Evolutionary conservation across 2,329 filamentous ascomycete species (phyloP).

Genomic region (Colletotrichum melonis): DNA sequence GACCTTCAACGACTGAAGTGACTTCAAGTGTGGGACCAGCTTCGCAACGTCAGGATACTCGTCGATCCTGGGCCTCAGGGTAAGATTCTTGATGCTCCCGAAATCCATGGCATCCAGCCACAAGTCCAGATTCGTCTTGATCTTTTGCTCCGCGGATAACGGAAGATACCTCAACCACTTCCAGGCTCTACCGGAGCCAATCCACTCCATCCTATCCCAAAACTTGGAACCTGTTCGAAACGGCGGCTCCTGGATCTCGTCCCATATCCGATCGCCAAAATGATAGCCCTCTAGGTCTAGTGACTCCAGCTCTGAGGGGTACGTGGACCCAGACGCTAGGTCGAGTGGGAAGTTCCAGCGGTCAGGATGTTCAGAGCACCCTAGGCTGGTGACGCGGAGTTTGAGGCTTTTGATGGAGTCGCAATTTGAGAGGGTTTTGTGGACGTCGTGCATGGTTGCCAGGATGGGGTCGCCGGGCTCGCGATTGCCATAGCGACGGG

Average conservation of each 20-base stretch:
- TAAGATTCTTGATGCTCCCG: not conserved
- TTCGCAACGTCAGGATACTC: not conserved
- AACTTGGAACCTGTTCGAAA: not conserved
- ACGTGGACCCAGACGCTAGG: not conserved
- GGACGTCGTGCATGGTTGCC: conserved; percentile 13
- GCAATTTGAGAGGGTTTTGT: conserved; percentile 7
- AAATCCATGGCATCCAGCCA: conserved; percentile 28
- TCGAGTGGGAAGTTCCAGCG: conserved; percentile 12
- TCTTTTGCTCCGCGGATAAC: conserved; percentile 1
- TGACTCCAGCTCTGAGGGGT: not conserved
- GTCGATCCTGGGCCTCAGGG: not conserved
- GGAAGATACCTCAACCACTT: conserved; percentile 4
- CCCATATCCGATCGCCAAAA: conserved; percentile 14
- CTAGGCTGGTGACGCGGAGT: conserved; percentile 12
- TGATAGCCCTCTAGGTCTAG: conserved; percentile 24
- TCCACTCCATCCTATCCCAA: not conserved
- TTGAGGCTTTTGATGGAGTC: conserved; percentile 16
- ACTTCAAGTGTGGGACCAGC: not conserved
- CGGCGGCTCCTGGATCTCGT: not conserved
- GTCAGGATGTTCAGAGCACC: conserved; percentile 9
- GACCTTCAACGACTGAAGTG: conserved; percentile 3
- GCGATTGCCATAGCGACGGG: not conserved
- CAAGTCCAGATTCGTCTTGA: conserved; percentile 23
- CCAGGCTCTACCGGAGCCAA: not conserved
- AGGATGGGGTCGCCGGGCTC: conserved; percentile 15